These are phyloP conservation scores for Hypoxylon lienhwacheense DNA, from an alignment of 495 filamentous ascomycete species.

Conservation along the genomic window DNA sequence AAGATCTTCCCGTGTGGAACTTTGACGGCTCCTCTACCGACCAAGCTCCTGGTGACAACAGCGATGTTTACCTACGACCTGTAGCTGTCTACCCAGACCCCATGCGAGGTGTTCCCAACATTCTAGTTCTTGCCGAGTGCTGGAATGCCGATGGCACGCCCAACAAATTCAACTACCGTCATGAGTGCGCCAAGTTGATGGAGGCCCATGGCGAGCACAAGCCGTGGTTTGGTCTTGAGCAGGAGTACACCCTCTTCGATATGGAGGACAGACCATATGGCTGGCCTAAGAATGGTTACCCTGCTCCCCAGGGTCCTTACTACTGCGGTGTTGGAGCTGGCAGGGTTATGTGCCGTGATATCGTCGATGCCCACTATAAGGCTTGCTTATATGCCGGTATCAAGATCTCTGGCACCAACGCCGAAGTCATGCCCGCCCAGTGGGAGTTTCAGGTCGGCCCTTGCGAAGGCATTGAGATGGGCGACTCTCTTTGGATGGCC, in stretches of 20 bases:
- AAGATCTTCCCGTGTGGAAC: conserved; percentile 97
- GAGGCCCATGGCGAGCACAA: conserved; percentile 76
- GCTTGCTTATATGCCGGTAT: conserved; percentile 90
- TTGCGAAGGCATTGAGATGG: conserved; percentile 88
- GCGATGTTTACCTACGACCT: conserved; percentile 95
- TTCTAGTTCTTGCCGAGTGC: conserved; percentile 92
- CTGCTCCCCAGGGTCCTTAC: conserved; percentile 94
- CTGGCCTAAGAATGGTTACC: conserved; percentile 96
- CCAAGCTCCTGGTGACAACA: conserved; percentile 95
- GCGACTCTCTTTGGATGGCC: conserved; percentile 96
- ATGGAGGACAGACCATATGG: conserved; percentile 85
- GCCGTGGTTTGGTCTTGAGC: conserved; percentile 98
- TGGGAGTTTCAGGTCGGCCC: conserved; percentile 99
- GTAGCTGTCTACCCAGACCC: conserved; percentile 90
- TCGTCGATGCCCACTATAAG: conserved; percentile 98
- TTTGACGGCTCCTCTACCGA: conserved; percentile 96
- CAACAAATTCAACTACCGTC: conserved; percentile 98
- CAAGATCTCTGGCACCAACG: conserved; percentile 97
- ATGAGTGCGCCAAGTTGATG: conserved; percentile 87
- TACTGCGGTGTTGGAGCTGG: conserved; percentile 98
- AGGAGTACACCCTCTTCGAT: conserved; percentile 93
- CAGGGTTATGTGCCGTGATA: conserved; percentile 97
- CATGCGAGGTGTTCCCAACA: conserved; percentile 80
- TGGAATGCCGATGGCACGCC: conserved; percentile 95
- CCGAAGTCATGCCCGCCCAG: conserved; percentile 97